Evolutionary conservation across 2,329 filamentous ascomycete species (phyloP).

Genomic region (Thielaviopsis ethacetica): DNA sequence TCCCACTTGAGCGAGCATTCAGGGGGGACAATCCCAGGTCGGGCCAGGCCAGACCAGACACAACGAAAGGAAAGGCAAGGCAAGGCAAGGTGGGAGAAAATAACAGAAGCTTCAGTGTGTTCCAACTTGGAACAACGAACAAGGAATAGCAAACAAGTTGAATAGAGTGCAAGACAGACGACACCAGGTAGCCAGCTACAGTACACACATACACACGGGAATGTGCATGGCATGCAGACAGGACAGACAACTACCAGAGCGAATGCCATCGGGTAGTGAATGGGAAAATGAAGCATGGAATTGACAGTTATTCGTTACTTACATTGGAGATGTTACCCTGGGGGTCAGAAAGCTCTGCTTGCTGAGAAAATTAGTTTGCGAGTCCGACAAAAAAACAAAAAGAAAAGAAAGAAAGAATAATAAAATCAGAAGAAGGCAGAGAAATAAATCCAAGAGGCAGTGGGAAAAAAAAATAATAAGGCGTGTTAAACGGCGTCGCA

Average conservation of each 20-base stretch:
- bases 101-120: background rate
- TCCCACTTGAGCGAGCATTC: conserved; percentile 5
- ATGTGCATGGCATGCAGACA: too few species aligned
- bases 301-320: background rate
- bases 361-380: background rate
- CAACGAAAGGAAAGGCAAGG: too few species aligned
- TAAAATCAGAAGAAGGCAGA: background rate
- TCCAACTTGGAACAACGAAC: background rate
- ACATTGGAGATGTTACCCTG: background rate
- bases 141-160: background rate
- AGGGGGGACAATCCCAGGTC: conserved; percentile 5
- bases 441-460: background rate
- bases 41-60: background rate
- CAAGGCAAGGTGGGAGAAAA: background rate
- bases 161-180: background rate
- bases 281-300: background rate
- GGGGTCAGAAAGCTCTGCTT: background rate
- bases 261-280: background rate
- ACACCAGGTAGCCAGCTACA: background rate
- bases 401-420: conserved; percentile 2
- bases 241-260: background rate
- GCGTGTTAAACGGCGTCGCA: background rate
- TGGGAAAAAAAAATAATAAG: background rate
- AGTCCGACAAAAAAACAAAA: background rate
- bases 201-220: background rate